Evolutionary conservation across 2,329 filamentous ascomycete species (phyloP).

Genomic region (Ophiosphaerella narmari): DNA sequence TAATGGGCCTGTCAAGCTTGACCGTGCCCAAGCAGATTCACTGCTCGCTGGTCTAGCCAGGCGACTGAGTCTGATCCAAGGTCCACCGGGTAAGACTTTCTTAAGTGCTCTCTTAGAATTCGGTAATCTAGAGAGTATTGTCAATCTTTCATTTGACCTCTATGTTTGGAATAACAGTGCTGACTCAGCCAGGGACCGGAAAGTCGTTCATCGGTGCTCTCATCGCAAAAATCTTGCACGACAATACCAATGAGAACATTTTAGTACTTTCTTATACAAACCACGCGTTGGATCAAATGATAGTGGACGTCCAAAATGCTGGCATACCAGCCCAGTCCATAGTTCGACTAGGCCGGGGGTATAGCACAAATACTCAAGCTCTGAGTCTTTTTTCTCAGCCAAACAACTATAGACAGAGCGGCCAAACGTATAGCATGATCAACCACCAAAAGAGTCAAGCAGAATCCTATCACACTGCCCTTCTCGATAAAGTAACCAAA

Average conservation of each 20-base stretch:
- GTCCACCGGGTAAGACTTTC: constrained; percentile 64
- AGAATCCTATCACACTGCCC: constrained; percentile 29
- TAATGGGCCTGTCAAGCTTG: constrained; percentile 45
- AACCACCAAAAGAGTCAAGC: constrained; percentile 47
- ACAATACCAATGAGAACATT: constrained; percentile 57
- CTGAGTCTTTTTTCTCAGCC: constrained; percentile 55
- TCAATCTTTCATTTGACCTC: background rate
- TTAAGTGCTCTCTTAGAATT: no score
- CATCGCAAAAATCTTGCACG: constrained; percentile 60
- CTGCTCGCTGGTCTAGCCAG: constrained; percentile 60
- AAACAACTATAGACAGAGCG: constrained; percentile 36
- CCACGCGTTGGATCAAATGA: constrained; percentile 54
- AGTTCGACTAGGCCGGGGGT: constrained; percentile 68
- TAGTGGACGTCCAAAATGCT: constrained; percentile 66
- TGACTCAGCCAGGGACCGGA: constrained; percentile 62
- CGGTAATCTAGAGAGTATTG: no score
- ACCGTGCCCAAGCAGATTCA: constrained; percentile 62
- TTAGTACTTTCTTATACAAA: constrained; percentile 72
- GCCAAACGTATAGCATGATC: constrained; percentile 50
- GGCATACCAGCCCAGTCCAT: constrained; percentile 59
- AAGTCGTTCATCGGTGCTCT: constrained; percentile 76
- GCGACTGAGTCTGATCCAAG: constrained; percentile 68
- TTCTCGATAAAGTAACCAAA: constrained; percentile 13
- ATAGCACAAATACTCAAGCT: constrained; percentile 52
- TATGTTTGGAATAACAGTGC: background rate